Base-by-base conservation (phyloP, 2,329 filamentous ascomycete species). In the Neoascochyta sp. region DNA sequence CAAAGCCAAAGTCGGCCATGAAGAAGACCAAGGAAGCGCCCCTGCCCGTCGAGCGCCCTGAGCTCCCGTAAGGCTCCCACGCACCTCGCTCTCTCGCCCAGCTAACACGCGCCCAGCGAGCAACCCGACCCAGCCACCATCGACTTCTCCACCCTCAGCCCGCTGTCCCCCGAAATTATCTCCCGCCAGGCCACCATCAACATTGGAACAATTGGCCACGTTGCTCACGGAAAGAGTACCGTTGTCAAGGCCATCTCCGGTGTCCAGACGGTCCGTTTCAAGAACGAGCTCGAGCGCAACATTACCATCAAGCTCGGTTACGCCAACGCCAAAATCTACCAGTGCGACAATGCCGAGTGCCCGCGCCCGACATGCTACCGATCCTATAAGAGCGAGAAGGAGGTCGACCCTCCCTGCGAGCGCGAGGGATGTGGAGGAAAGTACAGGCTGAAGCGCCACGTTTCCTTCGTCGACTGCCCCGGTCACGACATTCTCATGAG, bases 401-500 rank as follows among this genome's bases (percentile, higher is more conserved):
- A 96, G 73, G 82, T 98, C 30, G 90, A 96, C 60, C 92, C 92
- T 46, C 82, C 87, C 24, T 98, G 92, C 60, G 92, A 98, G 73
- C 80, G 92, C 49, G 86, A 95, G 43, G 90, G 89, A 50, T 98
- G 92, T 61, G 70, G 68, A 36, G 92, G 92, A 37, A 90, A 74
- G 57, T 98, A 96, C 71, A 74, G 86, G 60, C 71, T 98, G 58
- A 70, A 94, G 57, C 80, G 40, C 18, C 41, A 52, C 30, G 53
- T 62, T 48, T 90, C 86, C 10, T 98, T 96, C 65, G 92, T 96
- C 51, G 92, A 96, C 68, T 96, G 92, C 75, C 92, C 92, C 34
- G 92, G 92, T 68, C 92, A 98, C 86, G 92, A 98, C 71, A 98
- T 98, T 88, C 89, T 98, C 66, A 98, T 98, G 92, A 96, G 90